phyloP scores from a whole-genome alignment of 331 rosid species.

The Rhamnella rubrinervis region DNA sequence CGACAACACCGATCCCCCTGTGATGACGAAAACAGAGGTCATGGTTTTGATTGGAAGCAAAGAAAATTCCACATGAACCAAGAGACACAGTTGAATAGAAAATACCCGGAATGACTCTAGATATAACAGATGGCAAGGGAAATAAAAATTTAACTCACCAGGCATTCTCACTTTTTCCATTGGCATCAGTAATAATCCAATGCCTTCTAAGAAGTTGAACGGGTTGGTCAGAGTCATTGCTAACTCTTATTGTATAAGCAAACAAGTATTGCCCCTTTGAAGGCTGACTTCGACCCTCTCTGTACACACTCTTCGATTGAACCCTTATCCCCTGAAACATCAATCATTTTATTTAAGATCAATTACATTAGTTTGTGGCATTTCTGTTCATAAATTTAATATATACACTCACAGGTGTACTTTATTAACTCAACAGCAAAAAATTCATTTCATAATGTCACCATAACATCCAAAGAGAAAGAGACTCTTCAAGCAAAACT shows the following conservation, averaged over 20 bases:
- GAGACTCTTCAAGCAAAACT: no score
- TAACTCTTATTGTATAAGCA: slow-evolving; percentile 84
- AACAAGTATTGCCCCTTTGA: slow-evolving; percentile 72
- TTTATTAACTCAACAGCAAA: background rate
- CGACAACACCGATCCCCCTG: slow-evolving; percentile 94
- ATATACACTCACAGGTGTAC: background rate
- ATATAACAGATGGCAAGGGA: slow-evolving; percentile 16
- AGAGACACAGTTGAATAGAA: background rate
- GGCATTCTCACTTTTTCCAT: slow-evolving; percentile 77
- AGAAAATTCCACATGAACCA: background rate
- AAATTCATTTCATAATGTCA: no score
- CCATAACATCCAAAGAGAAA: no score
- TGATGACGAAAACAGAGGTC: slow-evolving; percentile 22
- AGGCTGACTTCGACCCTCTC: slow-evolving; percentile 94
- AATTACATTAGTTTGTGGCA: background rate
- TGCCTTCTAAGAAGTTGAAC: slow-evolving; percentile 94
- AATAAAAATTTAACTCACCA: slow-evolving; percentile 51
- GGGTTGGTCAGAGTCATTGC: slow-evolving; percentile 76
- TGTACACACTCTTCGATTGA: slow-evolving; percentile 86
- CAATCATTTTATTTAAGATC: slow-evolving; percentile 18
- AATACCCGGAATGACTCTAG: slow-evolving; percentile 5
- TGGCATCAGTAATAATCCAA: slow-evolving; percentile 89
- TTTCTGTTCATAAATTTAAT: background rate
- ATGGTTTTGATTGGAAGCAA: background rate
- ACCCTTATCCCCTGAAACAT: slow-evolving; percentile 80